Base-by-base conservation (phyloP, 1,139 yeast species). In the Saccharomyces hybrid region DNA sequence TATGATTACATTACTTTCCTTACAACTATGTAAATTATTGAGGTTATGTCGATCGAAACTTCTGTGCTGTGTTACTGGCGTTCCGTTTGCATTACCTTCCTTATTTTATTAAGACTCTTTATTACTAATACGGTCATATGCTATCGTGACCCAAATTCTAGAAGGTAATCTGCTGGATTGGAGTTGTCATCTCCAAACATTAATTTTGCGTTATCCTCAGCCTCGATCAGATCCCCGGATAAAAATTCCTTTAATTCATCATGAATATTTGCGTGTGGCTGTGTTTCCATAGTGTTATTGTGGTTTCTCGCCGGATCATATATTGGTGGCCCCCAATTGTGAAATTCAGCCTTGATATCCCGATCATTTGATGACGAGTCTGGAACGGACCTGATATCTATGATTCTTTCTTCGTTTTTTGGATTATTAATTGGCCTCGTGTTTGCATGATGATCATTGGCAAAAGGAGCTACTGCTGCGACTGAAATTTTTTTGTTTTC, bases 201-300 rank as follows among this genome's bases (percentile, higher is more conserved):
- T 41, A 68, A 48, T 53, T 61, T 64, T 13, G 66, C 68, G 50
- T 67, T 66, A 51, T 67, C 71, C 48, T 66, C 69, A 8, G 68
- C 68, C 49, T 67, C 71, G 47, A 62, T 61, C 34, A 64, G 29
- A 48, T 63, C 63, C 9, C 71, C 70, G 2, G 70, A 65, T 28
- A 68, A 51, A 49, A 64, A 68, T 51, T 68, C 65, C 38, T 65
- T 61, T 26, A 68, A 55, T 49, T 67, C 70, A 49, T 64, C 68
- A 28, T 58, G 56, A 7, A 56, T 44, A 6, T 58, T 26, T 26
- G 54, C 9, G 8, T 20, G 13, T 11, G 27, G 11, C 27, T 53
- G 29, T n/a, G 44, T 5, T 48, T 47, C 49, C 29, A 34, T 20
- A 7, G 11, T 23, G 7, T 46, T 26, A 34, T 38, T 26, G 38